Conservation (phyloP, 2,329 filamentous ascomycete genomes). For the Colletotrichum chlorophyti region DNA sequence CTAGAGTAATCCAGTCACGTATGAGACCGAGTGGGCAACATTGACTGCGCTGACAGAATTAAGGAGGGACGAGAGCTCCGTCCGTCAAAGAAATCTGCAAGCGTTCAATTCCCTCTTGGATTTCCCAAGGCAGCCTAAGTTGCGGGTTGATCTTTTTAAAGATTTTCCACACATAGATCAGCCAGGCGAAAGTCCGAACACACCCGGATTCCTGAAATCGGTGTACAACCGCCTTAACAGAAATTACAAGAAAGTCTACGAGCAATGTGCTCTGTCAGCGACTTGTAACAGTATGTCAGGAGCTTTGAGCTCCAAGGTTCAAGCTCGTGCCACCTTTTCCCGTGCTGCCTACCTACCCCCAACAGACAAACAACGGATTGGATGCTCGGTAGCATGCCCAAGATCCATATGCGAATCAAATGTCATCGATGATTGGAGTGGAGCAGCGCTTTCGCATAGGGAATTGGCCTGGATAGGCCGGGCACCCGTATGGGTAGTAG, state of each 20-base stretch:
- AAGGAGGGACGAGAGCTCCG: neutral
- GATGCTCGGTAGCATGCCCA: too few relatives aligned
- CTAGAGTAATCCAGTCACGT: conserved; percentile 1
- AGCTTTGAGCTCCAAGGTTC: too few relatives aligned
- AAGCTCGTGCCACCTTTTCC: too few relatives aligned
- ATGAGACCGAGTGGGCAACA: conserved; percentile 16
- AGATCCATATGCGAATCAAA: too few relatives aligned
- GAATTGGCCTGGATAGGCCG: too few relatives aligned
- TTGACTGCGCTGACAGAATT: conserved; percentile 4
- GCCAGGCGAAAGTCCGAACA: neutral
- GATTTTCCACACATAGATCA: conserved; percentile 22
- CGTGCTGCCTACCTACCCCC: too few relatives aligned
- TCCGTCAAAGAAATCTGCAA: neutral
- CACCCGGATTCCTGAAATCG: neutral
- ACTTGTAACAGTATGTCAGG: too few relatives aligned
- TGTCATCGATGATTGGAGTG: too few relatives aligned
- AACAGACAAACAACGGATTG: too few relatives aligned
- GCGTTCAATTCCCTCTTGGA: conserved; percentile 19
- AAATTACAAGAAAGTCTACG: conserved; percentile 46
- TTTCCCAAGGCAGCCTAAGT: conserved; percentile 7
- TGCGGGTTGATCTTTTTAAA: conserved; percentile 12
- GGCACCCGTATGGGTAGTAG: too few relatives aligned
- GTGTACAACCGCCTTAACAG: conserved; percentile 37
- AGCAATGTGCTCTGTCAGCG: too few relatives aligned
- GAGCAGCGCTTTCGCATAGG: too few relatives aligned